phyloP scores from a whole-genome alignment of 1,284 basidiomycete genomes.

The Cutaneotrichosporon curvatum region DNA sequence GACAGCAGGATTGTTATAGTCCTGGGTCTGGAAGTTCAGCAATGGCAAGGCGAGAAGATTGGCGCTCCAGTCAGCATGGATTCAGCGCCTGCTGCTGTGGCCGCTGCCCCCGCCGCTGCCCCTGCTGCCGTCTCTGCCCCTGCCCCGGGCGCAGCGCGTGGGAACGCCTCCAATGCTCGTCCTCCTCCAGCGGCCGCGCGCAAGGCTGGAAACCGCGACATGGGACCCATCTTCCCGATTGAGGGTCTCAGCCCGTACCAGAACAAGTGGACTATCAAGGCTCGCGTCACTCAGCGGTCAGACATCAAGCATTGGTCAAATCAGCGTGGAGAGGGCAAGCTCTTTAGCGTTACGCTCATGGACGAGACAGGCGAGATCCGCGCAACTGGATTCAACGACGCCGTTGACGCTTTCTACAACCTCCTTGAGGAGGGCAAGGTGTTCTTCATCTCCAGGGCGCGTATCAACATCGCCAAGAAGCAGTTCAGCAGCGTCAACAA shows the following conservation, averaged over 20 bases:
- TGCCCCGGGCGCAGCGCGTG: slow-evolving; percentile 12
- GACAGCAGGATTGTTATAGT: slow-evolving; percentile 70
- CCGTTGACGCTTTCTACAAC: slow-evolving; percentile 75
- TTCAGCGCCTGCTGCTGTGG: slow-evolving; percentile 24
- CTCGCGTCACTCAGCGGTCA: slow-evolving; percentile 80
- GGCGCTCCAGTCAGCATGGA: slow-evolving; percentile 58
- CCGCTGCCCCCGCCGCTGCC: slow-evolving; percentile 21
- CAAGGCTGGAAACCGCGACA: slow-evolving; percentile 23
- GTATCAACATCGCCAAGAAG: slow-evolving; percentile 93
- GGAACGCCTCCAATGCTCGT: slow-evolving; percentile 27
- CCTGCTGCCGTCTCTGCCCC: too few species aligned
- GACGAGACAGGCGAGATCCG: slow-evolving; percentile 92
- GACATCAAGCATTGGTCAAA: slow-evolving; percentile 90
- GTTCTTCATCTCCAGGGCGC: slow-evolving; percentile 82
- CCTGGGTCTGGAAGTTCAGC: slow-evolving; percentile 60
- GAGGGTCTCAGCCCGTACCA: slow-evolving; percentile 94
- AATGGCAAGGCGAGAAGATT: slow-evolving; percentile 58
- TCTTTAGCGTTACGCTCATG: slow-evolving; percentile 89
- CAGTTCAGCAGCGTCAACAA: slow-evolving; percentile 87
- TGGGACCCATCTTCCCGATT: slow-evolving; percentile 68
- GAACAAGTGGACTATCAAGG: slow-evolving; percentile 84
- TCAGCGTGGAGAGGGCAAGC: slow-evolving; percentile 83
- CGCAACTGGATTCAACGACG: slow-evolving; percentile 85
- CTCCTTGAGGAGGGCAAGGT: slow-evolving; percentile 86
- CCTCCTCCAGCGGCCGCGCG: slow-evolving; percentile 15